A percentile compares a stretch with the other conserved stretches of the same genome.
Conservation (phyloP, 148 eudicot species). For the Cornus controversa region DNA sequence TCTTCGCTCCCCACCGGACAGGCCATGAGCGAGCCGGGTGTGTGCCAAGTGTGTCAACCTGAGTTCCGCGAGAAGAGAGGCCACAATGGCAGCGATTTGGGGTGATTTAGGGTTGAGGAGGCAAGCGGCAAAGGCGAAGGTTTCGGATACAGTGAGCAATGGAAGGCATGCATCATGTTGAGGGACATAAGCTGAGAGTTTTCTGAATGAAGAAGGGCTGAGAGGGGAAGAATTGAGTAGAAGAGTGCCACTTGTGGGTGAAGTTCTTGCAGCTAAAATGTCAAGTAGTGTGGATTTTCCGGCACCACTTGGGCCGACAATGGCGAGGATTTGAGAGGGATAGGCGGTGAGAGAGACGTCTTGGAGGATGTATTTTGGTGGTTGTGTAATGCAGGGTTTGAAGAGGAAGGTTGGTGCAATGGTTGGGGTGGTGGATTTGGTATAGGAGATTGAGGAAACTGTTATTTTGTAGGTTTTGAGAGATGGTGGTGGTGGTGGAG, state of each 20-base stretch:
- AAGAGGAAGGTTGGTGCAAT: conserved; percentile 37
- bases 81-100: conserved; percentile 29
- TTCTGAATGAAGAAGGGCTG: conserved; percentile 50
- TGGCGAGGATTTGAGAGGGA: conserved; percentile 83
- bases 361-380: conserved; percentile 63
- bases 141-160: conserved; percentile 67
- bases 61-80: conserved; percentile 51
- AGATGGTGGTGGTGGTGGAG: conserved; percentile 25
- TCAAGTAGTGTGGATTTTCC: conserved; percentile 87
- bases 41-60: conserved; percentile 53
- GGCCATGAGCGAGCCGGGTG: conserved; percentile 40
- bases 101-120: conserved; percentile 50
- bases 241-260: conserved; percentile 58
- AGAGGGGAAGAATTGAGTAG: conserved; percentile 62
- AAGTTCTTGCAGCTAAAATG: conserved; percentile 69
- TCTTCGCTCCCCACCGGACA: conserved; percentile 84
- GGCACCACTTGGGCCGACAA: conserved; percentile 91
- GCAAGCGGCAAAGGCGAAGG: conserved; percentile 68
- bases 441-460: conserved; percentile 70
- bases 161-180: conserved; percentile 77
- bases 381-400: conserved; percentile 44
- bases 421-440: conserved; percentile 51
- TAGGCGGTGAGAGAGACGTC: conserved; percentile 63
- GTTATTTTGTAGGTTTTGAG: conserved; percentile 59
- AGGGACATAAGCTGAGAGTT: conserved; percentile 80